Conservation (phyloP, 1,284 basidiomycete species). For the Leucoagaricus sp. region DNA sequence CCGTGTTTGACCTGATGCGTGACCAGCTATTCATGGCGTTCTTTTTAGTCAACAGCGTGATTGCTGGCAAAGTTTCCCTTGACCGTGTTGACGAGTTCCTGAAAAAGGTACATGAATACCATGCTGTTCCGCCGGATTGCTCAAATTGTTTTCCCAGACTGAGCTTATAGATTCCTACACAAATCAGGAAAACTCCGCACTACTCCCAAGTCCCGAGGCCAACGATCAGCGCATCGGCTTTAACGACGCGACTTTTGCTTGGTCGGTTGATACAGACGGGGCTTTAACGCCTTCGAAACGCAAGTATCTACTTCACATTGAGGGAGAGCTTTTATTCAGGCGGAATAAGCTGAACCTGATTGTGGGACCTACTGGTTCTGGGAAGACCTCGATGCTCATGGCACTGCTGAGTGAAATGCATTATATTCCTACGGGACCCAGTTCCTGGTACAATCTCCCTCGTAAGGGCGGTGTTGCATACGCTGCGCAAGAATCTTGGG, state of each 20-base stretch:
- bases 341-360: constrained; percentile 60
- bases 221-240: constrained; percentile 38
- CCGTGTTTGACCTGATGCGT: constrained; percentile 46
- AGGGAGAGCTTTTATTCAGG: constrained; percentile 55
- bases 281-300: constrained; percentile 33
- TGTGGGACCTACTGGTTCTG: constrained; percentile 54
- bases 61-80: constrained; percentile 24
- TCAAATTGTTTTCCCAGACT: constrained; percentile 39
- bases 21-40: constrained; percentile 35
- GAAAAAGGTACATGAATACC: constrained; percentile 22
- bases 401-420: constrained; percentile 65
- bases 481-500: constrained; percentile 80
- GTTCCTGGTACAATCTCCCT: constrained; percentile 70
- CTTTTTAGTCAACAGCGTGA: constrained; percentile 16
- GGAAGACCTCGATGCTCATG: constrained; percentile 46
- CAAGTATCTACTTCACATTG: constrained; percentile 49
- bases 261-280: constrained; percentile 36
- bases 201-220: constrained; percentile 25
- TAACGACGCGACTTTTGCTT: constrained; percentile 43
- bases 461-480: constrained; percentile 68
- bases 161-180: constrained; percentile 49
- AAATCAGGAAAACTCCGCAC: constrained; percentile 28
- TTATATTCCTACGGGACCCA: constrained; percentile 49
- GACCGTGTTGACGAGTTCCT: constrained; percentile 33
- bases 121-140: constrained; percentile 18